Evolutionary conservation across 2,329 filamentous ascomycete genomes (phyloP), one percentile per base, ranked within the genome.

Genomic region (Paraphoma chrysanthemicola): DNA sequence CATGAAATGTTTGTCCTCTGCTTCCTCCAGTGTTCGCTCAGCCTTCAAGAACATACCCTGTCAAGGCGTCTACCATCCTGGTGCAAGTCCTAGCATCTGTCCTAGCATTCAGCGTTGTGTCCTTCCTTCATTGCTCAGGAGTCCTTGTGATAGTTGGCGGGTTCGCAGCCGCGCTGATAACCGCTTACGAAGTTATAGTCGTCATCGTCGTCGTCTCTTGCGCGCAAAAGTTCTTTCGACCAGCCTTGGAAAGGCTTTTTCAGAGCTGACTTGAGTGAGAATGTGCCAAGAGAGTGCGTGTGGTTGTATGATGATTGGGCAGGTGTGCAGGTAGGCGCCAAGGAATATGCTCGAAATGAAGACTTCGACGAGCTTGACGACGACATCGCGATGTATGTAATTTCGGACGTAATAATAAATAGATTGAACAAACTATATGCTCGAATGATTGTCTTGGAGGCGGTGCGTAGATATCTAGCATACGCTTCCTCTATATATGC

Each of bases 221-320:
- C 73, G 43, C 65, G 67, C 4, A 76, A 59, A 3, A 74, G 65
- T 10, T 73, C 71, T 54, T 64, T 72, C 16, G 64, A 68, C 73
- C 73, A 75, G 4, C 72, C 73, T 47, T 74, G 69, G 45, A 74
- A 74, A 7, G 72, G 73, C 53, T 73, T 74, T 54, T 73, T 74
- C 30, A 75, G 54, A 2, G 61, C 58, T 16, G 67, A 54, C 33
- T 59, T 65, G 23, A 71, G 38, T 7, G 62, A 62, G 9, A 52
- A 53, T 11, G 54, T 57, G 28, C 59, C 48, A 23, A 60, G 38
- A 7, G 48, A 38, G 44, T 53, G 53, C 5, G 38, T 45, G 14
- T 49, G 57, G 33, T 30, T 53, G 17, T 44, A n/a, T 6, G 56
- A 49, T 29, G 39, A 42, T 8, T n/a, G 16, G 11, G 39, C 2